Conservation (phyloP, 208 protist species). For the Crithidia thermophila region DNA sequence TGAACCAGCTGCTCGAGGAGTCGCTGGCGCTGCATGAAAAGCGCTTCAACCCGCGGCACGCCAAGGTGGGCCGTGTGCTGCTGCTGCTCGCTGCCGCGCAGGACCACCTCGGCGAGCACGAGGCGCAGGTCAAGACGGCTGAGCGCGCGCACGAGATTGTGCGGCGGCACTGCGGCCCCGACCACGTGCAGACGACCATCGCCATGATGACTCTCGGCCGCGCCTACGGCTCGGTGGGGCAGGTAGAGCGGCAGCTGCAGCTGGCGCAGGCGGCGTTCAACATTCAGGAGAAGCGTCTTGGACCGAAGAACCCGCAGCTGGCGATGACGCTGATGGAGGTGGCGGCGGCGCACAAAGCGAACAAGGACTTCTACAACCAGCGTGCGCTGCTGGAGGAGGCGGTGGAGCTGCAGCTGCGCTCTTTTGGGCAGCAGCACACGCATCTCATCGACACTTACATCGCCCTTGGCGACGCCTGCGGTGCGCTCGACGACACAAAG, state of each 20-base stretch:
- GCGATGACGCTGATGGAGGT: slow-evolving; percentile 75
- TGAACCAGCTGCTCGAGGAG: slow-evolving; percentile 66
- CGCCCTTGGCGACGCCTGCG: slow-evolving; percentile 70
- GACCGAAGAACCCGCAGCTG: slow-evolving; percentile 77
- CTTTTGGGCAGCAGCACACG: slow-evolving; percentile 79
- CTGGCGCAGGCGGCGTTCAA: slow-evolving; percentile 63
- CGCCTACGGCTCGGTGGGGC: slow-evolving; percentile 65
- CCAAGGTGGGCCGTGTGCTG: slow-evolving; percentile 82
- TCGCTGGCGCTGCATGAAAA: slow-evolving; percentile 71
- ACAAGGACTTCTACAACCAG: slow-evolving; percentile 69
- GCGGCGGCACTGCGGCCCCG: slow-evolving; percentile 69
- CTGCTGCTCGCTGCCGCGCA: slow-evolving; percentile 74
- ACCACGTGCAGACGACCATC: slow-evolving; percentile 80
- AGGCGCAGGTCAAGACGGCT: slow-evolving; percentile 57
- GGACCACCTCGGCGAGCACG: slow-evolving; percentile 67
- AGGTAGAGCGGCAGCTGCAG: slow-evolving; percentile 62
- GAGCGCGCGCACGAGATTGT: slow-evolving; percentile 77
- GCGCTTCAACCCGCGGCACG: slow-evolving; percentile 67
- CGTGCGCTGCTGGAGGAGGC: slow-evolving; percentile 77
- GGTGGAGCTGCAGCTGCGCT: slow-evolving; percentile 76
- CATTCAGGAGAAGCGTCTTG: slow-evolving; percentile 76
- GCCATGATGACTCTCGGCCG: slow-evolving; percentile 72
- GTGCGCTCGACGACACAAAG: slow-evolving; percentile 57
- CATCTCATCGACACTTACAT: slow-evolving; percentile 78
- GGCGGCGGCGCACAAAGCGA: slow-evolving; percentile 64